A percentile compares a stretch with the other conserved stretches of the same genome.
Evolutionary conservation across 208 protist species (phyloP).

Genomic region (Kentomonas sorsogonicus): DNA sequence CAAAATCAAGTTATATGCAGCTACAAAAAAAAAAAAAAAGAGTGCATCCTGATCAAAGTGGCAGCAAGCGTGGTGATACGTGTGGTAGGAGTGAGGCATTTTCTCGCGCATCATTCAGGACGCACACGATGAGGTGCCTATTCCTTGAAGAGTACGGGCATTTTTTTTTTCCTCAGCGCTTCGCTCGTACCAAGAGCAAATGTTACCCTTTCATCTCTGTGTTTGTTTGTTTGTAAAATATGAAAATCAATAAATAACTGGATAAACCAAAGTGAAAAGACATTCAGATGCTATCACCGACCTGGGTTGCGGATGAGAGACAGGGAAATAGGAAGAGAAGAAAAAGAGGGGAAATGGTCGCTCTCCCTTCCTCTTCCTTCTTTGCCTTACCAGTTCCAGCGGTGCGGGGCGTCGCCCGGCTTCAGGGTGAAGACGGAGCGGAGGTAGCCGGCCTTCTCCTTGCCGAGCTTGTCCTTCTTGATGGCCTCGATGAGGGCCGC

Average conservation of each 20-base stretch:
- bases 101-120: too few relatives aligned
- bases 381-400: slow-evolving; percentile 74
- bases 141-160: too few relatives aligned
- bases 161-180: too few relatives aligned
- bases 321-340: slow-evolving; percentile 14
- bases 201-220: neutral
- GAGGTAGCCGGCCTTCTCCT: slow-evolving; percentile 75
- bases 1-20: neutral
- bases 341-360: slow-evolving; percentile 18
- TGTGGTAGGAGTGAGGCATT: too few relatives aligned
- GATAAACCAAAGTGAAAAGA: slow-evolving; percentile 1
- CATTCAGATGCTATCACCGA: neutral
- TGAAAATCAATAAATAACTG: slow-evolving; percentile 3
- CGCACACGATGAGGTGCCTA: too few relatives aligned
- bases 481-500: slow-evolving; percentile 66
- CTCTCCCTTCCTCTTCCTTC: neutral
- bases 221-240: neutral
- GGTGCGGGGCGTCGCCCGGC: slow-evolving; percentile 77
- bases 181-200: too few relatives aligned
- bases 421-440: slow-evolving; percentile 84
- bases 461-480: slow-evolving; percentile 64
- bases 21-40: slow-evolving; percentile 7
- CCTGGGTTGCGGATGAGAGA: too few relatives aligned
- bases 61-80: too few relatives aligned
- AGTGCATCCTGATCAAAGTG: too few relatives aligned